Conservation (phyloP, 1,284 basidiomycete species). For the Violaceomyces palustris region DNA sequence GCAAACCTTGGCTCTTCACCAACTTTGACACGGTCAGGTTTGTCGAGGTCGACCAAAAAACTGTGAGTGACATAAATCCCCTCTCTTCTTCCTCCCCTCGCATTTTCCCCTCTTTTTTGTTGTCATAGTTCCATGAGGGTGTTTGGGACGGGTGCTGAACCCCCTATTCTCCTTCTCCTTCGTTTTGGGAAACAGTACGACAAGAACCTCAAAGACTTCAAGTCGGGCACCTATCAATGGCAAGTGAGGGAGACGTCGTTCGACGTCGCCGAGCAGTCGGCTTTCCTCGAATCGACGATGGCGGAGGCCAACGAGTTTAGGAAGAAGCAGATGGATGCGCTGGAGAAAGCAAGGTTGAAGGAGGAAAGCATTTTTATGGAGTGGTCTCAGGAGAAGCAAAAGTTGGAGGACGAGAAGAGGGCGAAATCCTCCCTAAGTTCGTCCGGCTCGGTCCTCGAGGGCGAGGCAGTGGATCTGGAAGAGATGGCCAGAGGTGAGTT, state of each 20-base stretch:
- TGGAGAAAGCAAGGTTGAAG: conserved; percentile 30
- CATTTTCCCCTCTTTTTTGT: no score
- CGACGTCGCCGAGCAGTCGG: conserved; percentile 60
- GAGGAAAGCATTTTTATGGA: conserved; percentile 54
- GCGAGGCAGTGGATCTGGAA: neutral
- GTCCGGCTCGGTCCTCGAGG: neutral
- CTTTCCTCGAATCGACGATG: conserved; percentile 56
- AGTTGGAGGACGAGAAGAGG: conserved; percentile 3
- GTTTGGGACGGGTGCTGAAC: no score
- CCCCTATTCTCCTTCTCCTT: neutral
- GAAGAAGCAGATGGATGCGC: conserved; percentile 38
- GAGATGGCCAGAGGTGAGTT: conserved; percentile 4
- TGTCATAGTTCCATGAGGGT: no score
- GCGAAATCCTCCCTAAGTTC: conserved; percentile 1
- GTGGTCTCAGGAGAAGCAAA: conserved; percentile 13
- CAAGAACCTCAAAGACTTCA: conserved; percentile 61
- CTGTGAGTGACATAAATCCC: neutral
- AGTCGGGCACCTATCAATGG: conserved; percentile 63
- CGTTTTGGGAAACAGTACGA: conserved; percentile 3
- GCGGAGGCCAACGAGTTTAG: conserved; percentile 58
- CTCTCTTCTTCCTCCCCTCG: no score
- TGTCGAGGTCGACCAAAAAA: conserved; percentile 6
- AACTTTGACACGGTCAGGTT: conserved; percentile 64
- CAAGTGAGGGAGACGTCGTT: conserved; percentile 57
- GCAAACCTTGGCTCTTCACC: conserved; percentile 62